Evolutionary conservation across 1,284 basidiomycete species (phyloP).

Genomic region (Exsudoporus floridanus): DNA sequence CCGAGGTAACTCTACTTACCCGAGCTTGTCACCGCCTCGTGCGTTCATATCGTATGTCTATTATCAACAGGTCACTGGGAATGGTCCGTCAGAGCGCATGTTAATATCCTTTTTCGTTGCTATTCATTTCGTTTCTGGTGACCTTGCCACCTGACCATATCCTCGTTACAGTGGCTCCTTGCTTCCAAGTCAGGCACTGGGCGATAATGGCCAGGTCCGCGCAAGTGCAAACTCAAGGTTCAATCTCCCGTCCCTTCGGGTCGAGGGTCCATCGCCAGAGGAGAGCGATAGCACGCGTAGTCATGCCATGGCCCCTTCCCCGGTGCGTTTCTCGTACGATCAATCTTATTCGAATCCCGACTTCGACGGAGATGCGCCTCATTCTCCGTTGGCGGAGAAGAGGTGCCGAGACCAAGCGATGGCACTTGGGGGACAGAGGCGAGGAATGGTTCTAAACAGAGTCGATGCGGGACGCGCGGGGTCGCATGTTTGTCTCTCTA

Average conservation of each 20-base stretch:
- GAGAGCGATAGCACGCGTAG: neutral
- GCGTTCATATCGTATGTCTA: neutral
- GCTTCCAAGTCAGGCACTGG: slow-evolving; percentile 13
- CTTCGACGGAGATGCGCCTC: slow-evolving; percentile 1
- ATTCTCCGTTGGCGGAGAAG: neutral
- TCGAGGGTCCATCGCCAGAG: slow-evolving; percentile 21
- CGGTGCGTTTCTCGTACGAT: neutral
- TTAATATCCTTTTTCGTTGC: slow-evolving; percentile 18
- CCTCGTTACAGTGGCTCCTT: slow-evolving; percentile 9
- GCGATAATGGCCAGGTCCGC: neutral
- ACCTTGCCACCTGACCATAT: slow-evolving; percentile 7
- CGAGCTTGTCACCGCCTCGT: slow-evolving; percentile 5
- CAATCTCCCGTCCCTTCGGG: slow-evolving; percentile 18
- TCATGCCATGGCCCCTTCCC: slow-evolving; percentile 1
- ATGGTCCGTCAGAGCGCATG: slow-evolving; percentile 12
- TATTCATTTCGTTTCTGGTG: slow-evolving; percentile 9
- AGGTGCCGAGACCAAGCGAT: neutral
- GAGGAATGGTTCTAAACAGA: neutral
- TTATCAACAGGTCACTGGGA: slow-evolving; percentile 13
- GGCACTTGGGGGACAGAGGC: neutral
- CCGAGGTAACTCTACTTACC: slow-evolving; percentile 7
- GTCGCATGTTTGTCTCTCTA: neutral
- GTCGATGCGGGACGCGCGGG: neutral
- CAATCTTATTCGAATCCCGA: neutral
- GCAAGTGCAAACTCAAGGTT: slow-evolving; percentile 18